A percentile compares a stretch with the other conserved stretches of the same genome.
phyloP scores from a whole-genome alignment of 345 rosid species.

The Syzygium oleosum region DNA sequence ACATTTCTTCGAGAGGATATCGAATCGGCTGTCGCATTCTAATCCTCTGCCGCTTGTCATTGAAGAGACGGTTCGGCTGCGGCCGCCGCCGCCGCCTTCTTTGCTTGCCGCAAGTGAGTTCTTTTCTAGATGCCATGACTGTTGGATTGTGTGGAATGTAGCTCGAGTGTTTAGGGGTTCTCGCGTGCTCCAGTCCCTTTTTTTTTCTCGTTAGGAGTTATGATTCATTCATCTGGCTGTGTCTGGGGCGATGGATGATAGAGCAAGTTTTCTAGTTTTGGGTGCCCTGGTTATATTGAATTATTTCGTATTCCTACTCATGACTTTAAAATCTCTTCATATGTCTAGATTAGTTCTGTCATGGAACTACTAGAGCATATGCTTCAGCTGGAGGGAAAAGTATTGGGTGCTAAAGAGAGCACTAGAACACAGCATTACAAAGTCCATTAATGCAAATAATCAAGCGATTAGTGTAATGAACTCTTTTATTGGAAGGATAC shows the following conservation, averaged over 20 bases:
- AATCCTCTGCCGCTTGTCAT: constrained; percentile 22
- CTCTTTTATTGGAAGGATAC: not conserved
- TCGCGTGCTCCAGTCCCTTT: not conserved
- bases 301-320: not conserved
- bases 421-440: not conserved
- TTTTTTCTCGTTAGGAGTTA: not conserved
- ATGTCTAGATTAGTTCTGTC: not conserved
- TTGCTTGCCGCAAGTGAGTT: constrained; percentile 42
- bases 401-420: not conserved
- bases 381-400: not conserved
- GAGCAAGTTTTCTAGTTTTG: not conserved
- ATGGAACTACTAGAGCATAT: not conserved
- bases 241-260: not conserved
- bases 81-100: constrained; percentile 52
- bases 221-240: not conserved
- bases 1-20: constrained; percentile 38
- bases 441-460: not conserved
- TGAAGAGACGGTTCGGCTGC: constrained; percentile 28
- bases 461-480: not conserved
- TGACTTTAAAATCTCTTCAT: not conserved
- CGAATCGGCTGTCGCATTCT: constrained; percentile 36
- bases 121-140: not conserved
- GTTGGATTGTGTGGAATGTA: not conserved
- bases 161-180: not conserved
- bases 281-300: not conserved